phyloP scores from a whole-genome alignment of 2,329 filamentous ascomycete species.

The Aspergillus terreus region DNA sequence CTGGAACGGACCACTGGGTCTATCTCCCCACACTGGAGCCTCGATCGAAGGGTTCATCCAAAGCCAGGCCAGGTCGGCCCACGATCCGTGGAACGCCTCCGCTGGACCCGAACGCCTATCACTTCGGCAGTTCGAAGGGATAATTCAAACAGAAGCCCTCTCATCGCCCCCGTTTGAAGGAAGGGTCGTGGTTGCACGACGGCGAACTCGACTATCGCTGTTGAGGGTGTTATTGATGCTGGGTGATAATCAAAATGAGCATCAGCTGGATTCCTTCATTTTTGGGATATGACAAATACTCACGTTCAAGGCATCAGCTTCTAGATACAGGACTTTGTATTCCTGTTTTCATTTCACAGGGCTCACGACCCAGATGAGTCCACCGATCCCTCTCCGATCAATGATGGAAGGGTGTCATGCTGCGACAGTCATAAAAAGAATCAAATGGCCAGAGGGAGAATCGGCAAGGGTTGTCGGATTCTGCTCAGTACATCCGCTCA shows the following conservation, averaged over 20 bases:
- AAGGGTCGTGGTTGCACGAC: not conserved
- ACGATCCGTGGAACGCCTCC: not conserved
- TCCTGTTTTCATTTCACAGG: not conserved
- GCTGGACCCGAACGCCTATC: not conserved
- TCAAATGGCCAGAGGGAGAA: not conserved
- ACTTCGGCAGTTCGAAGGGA: not conserved
- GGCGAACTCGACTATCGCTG: not conserved
- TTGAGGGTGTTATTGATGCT: not conserved
- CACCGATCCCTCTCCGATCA: too few species aligned
- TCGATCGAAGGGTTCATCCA: conserved; percentile 9
- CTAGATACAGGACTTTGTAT: too few species aligned
- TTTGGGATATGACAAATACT: too few species aligned
- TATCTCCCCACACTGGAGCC: conserved; percentile 4
- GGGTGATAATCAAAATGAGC: not conserved
- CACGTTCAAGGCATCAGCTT: too few species aligned
- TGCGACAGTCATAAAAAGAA: not conserved
- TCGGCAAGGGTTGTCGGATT: not conserved
- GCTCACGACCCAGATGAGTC: not conserved
- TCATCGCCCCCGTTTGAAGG: not conserved
- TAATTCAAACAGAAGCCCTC: not conserved
- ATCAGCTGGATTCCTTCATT: not conserved
- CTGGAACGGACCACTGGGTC: conserved; percentile 6
- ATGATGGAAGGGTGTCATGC: too few species aligned
- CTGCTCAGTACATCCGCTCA: not conserved
- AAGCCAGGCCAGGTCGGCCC: conserved; percentile 2